These are phyloP conservation scores for Colletotrichum costaricense DNA, from an alignment of 2,329 filamentous ascomycete species.

Conservation along the genomic window DNA sequence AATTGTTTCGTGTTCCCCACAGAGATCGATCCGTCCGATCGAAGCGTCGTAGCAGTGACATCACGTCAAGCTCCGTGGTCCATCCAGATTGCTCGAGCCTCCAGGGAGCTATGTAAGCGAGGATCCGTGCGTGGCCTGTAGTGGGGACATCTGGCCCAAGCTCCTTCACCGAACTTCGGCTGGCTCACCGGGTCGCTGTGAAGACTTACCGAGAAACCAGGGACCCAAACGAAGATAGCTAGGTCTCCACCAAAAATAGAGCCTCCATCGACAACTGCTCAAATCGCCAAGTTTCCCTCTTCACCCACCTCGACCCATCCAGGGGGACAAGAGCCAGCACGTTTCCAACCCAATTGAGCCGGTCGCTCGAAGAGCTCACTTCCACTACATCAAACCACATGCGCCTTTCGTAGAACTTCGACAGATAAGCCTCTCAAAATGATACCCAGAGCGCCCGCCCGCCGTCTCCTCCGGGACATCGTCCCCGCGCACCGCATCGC, in stretches of 20 bases:
- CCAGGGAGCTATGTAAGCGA: not conserved
- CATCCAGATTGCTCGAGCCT: not conserved
- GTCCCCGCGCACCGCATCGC: constrained; percentile 10
- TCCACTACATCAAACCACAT: not conserved
- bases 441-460: constrained; percentile 21
- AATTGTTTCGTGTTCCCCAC: not conserved
- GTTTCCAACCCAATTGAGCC: not conserved
- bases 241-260: constrained; percentile 21
- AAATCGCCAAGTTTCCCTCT: not conserved
- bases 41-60: constrained; percentile 24
- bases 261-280: constrained; percentile 1
- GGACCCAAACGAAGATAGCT: not conserved
- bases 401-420: not conserved
- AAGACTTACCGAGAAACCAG: constrained; percentile 16
- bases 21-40: not conserved
- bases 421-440: not conserved
- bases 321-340: not conserved
- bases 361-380: not conserved
- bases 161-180: not conserved
- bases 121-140: not conserved
- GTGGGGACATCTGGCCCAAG: too few species aligned
- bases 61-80: constrained; percentile 5
- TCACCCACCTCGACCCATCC: not conserved
- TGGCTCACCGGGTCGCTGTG: not conserved
- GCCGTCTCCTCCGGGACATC: constrained; percentile 29